Evolutionary conservation across 495 filamentous ascomycete genomes (phyloP).

Genomic region (Talaromyces nanjingensis): DNA sequence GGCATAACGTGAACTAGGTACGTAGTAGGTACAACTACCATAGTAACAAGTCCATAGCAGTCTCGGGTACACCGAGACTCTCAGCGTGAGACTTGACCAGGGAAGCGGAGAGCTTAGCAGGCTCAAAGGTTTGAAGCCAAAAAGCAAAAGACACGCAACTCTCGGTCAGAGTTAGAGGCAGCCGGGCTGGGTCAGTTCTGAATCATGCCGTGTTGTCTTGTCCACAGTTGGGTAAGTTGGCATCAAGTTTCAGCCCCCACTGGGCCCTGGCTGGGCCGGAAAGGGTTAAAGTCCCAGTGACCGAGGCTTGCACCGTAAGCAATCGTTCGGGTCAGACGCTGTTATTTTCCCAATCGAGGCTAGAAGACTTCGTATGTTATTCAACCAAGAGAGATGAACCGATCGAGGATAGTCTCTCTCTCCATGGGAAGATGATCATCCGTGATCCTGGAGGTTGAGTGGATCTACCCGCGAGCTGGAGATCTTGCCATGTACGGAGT

Average conservation of each 20-base stretch:
- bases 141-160: neutral
- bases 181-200: neutral
- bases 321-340: neutral
- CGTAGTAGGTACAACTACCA: neutral
- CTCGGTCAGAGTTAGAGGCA: neutral
- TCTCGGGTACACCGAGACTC: neutral
- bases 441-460: constrained; percentile 1
- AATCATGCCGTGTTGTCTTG: neutral
- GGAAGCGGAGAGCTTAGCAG: neutral
- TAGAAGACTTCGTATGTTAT: neutral
- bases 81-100: neutral
- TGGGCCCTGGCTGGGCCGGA: constrained; percentile 4
- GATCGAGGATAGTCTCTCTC: neutral
- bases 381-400: neutral
- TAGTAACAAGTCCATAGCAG: neutral
- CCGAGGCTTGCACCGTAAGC: neutral
- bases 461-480: neutral
- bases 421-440: neutral
- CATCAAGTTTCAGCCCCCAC: constrained; percentile 5
- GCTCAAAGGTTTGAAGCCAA: neutral
- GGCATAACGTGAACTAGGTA: neutral
- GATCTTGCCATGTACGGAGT: neutral
- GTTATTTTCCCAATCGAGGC: neutral
- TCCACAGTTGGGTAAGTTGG: neutral
- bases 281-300: neutral